Evolutionary conservation across 441 rosid genomes (phyloP), one percentile per base, ranked within the genome.

Genomic region (Raphanus hybrid): DNA sequence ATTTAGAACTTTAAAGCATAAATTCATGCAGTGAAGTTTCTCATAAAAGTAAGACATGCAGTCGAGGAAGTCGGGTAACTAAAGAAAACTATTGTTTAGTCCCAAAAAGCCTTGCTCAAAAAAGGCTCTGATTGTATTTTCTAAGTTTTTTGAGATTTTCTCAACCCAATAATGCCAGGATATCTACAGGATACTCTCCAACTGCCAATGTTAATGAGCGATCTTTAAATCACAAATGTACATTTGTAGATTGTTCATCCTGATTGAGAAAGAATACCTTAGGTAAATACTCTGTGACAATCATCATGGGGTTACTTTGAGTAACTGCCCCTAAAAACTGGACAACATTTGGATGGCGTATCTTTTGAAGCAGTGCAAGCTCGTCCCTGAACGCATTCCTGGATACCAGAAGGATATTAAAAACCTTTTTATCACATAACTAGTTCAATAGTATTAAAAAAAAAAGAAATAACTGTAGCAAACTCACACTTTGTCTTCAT

Each of bases 321-420:
- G 97, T 92, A 64, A 92, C 94, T 74, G 97, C 94, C 57, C 94
- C 93, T 74, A 90, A 64, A 84, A 91, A 91, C 82, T 90, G 97
- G 64, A 91, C 97, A 64, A 92, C 92, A 77, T 90, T 92, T 14
- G 94, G 97, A 83, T 88, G 97, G 39, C 92, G 94, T 74, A 88
- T 81, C 86, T 88, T 92, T 82, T 92, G 97, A 83, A 92, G 90
- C 71, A 92, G 82, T 2, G 88, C 82, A 71, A 92, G 97, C 83
- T 92, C 94, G 63, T 92, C 97, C 62, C 91, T 81, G 69, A 92
- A 92, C 20, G 92, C 93, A 63, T 79, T 87, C 74, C 92, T 91
- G 87, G 69, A 80, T 65, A 59, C 37, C 67, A 82, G 20, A 45
- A 78, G 64, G 32, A 69, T 45, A 69, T 57, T 18, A 69, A 78